Evolutionary conservation across 352 stramenopile genomes (phyloP), one percentile per base, ranked within the genome.

Genomic region (Globisporangium viniferum): DNA sequence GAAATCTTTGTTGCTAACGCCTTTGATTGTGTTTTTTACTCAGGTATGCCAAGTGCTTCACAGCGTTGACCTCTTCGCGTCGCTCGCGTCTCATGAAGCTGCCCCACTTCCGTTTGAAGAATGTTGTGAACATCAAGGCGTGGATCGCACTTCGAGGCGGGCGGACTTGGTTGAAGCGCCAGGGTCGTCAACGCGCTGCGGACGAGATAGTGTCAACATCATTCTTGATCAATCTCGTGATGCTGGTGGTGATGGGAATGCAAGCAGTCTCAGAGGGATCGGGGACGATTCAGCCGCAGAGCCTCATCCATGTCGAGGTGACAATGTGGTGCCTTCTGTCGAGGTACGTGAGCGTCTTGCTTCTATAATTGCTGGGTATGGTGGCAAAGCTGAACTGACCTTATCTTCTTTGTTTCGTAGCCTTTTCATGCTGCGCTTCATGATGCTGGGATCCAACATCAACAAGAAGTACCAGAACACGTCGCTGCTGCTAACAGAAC

Each of bases 381-480:
- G 62, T n/a, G 6, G 2, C 12, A 41, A 27, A 56, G 24, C 57
- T 44, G 49, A 51, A 46, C 12, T 56, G 56, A 56, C 44, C 31
- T 9, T 59, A 10, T 59, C 22, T 68, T 20, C 59, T 70, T 55
- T 15, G 64, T 15, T 71, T 62, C 68, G 20, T 67, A 92, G 88
- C 66, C 85, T 95, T 29, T 97, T 96, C 70, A 88, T 97, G 75
- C 77, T 97, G 68, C 86, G 90, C 64, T 97, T 96, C 69, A 94
- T 96, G 83, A 96, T 94, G 80, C 80, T 97, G 49, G 90, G 90
- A 61, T 94, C 87, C 44, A 86, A 92, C 70, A 96, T 95, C 70
- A 97, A 97, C 74, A 89, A 90, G 67, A 96, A 94, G 74, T 97
- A 96, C 72, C 83, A 95, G 59, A 95, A 97, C 80, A 96, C 89